Percentiles rank a stretch among this genome's conserved stretches.
Evolutionary conservation across 73 alveolate species (phyloP).

Genomic region (Blepharisma stoltei): DNA sequence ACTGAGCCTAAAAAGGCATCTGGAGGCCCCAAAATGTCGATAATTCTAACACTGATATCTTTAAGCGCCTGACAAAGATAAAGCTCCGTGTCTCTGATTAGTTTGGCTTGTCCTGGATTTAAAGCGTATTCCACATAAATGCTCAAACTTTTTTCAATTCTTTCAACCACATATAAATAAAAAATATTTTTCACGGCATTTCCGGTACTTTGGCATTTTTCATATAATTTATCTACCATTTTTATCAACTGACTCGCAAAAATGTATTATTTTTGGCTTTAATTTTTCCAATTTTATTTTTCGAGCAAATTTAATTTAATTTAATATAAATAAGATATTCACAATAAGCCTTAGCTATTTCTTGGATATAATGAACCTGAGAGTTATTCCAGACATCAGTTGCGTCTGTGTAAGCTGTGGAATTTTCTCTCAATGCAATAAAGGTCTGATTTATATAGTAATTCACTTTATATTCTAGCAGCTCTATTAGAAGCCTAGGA

Average conservation of each 20-base stretch:
- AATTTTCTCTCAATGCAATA: no score
- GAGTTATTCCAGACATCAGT: slow-evolving; percentile 20
- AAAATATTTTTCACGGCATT: background rate
- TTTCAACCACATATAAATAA: background rate
- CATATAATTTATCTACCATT: background rate
- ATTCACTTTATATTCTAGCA: no score
- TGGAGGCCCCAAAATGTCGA: slow-evolving; percentile 53
- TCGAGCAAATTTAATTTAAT: no score
- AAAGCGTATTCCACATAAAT: background rate
- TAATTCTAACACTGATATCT: background rate
- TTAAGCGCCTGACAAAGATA: background rate
- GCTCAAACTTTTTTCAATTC: background rate
- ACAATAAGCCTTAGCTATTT: background rate
- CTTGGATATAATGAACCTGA: background rate
- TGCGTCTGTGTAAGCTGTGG: no score
- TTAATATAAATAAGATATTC: no score
- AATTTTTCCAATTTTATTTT: no score
- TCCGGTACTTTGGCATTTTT: background rate
- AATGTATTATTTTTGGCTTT: no score
- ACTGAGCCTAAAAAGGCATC: slow-evolving; percentile 45
- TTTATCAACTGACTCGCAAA: background rate
- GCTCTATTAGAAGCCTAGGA: no score
- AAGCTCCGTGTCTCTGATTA: background rate
- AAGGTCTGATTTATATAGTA: no score
- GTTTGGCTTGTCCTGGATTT: background rate